phyloP scores from a whole-genome alignment of 805 yeast species.

The Candida maltosa region DNA sequence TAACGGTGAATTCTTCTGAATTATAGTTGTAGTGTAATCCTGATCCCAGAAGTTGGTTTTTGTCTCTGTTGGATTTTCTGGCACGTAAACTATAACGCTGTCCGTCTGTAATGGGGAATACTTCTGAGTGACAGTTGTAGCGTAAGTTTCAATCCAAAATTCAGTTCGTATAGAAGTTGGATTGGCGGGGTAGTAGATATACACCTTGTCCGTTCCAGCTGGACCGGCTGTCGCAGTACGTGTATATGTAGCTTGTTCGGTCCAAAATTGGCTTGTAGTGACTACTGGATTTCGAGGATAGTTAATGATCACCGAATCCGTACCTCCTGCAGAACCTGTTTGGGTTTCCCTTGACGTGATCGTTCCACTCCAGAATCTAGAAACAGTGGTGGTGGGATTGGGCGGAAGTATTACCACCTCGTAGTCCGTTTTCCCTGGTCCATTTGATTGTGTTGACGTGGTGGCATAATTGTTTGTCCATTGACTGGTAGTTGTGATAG shows the following conservation, averaged over 20 bases:
- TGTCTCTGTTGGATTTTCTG: conserved; percentile 3
- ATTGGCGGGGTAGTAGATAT: conserved; percentile 5
- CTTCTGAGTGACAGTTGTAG: conserved; percentile 4
- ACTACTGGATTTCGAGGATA: conserved; percentile 10
- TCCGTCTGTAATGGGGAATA: conserved; percentile 7
- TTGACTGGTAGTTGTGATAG: conserved; percentile 10
- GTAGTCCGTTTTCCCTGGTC: background rate
- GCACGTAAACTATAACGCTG: conserved; percentile 9
- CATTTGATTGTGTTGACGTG: conserved; percentile 5
- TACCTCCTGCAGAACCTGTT: conserved; percentile 5
- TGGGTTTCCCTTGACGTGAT: conserved; percentile 6
- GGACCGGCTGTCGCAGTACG: conserved; percentile 8
- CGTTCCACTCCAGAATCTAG: background rate
- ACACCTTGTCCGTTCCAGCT: conserved; percentile 7
- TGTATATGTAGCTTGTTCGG: conserved; percentile 7
- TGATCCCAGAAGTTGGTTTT: background rate
- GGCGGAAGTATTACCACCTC: background rate
- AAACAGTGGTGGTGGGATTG: conserved; percentile 1
- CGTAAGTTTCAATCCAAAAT: background rate
- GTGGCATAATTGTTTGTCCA: conserved; percentile 11
- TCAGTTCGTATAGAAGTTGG: background rate
- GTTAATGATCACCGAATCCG: conserved; percentile 6
- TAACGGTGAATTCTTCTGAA: conserved; percentile 9
- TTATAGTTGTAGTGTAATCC: conserved; percentile 3
- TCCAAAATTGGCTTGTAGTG: conserved; percentile 6